Conservation (phyloP, 371 early-diverging fungal genomes). For the Batrachochytrium dendrobatidis region DNA sequence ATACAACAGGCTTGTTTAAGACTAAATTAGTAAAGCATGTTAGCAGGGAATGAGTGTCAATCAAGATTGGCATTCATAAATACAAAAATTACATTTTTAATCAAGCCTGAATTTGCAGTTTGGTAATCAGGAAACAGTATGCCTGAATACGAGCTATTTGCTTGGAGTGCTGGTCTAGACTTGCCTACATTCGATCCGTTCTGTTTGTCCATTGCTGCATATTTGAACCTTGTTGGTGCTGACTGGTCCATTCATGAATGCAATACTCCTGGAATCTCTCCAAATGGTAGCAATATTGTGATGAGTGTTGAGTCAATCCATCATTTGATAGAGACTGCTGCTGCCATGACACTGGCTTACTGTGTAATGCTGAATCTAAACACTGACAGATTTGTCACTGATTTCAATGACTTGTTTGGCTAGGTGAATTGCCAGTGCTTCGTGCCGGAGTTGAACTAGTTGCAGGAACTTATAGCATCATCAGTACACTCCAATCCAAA, state of each 20-base stretch:
- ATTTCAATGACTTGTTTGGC: not conserved
- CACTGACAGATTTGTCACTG: not conserved
- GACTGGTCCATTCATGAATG: conserved; percentile 29
- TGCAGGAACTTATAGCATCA: conserved; percentile 25
- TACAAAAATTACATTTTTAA: too few species aligned
- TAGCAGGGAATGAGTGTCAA: too few species aligned
- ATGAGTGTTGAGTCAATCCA: not conserved
- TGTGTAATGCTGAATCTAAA: not conserved
- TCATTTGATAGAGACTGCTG: not conserved
- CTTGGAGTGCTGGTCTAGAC: conserved; percentile 33
- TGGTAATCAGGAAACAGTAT: too few species aligned
- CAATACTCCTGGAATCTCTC: conserved; percentile 28
- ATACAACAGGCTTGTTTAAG: too few species aligned
- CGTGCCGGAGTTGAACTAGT: conserved; percentile 27
- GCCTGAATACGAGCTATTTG: conserved; percentile 32
- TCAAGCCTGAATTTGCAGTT: too few species aligned
- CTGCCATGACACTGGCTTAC: not conserved
- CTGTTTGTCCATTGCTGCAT: conserved; percentile 32
- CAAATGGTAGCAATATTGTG: conserved; percentile 24
- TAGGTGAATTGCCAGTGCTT: conserved; percentile 36
- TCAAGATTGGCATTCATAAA: too few species aligned
- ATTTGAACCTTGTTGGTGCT: conserved; percentile 22
- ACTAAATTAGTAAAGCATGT: too few species aligned
- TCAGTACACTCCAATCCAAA: conserved; percentile 27
- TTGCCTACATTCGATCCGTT: conserved; percentile 35